Conservation (phyloP, 257 asterid species). For the Solanum appendiculatum region DNA sequence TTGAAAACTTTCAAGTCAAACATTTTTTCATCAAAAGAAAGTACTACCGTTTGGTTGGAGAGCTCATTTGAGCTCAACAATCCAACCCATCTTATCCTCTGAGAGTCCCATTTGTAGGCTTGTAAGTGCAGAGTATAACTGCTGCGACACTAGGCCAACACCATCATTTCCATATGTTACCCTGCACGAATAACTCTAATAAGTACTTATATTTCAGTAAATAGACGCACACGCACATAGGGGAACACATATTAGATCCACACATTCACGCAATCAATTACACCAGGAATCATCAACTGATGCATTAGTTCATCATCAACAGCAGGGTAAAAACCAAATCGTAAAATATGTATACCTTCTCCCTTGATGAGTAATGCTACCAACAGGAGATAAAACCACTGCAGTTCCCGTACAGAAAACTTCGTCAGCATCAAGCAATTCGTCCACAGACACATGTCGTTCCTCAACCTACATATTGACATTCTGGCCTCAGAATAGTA, state of each 20-base stretch:
- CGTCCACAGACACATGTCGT: constrained; percentile 67
- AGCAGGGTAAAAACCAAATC: not conserved
- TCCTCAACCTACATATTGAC: constrained; percentile 60
- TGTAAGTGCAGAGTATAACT: constrained; percentile 71
- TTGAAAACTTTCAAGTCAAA: not conserved
- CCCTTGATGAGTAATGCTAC: constrained; percentile 70
- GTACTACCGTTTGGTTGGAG: not conserved
- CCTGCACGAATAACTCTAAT: constrained; percentile 27
- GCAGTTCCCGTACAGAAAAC: constrained; percentile 99
- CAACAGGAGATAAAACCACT: constrained; percentile 90
- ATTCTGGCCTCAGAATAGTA: not conserved
- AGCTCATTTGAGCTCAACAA: constrained; percentile 49
- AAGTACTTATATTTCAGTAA: not conserved
- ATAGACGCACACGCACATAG: not conserved
- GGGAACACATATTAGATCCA: not conserved
- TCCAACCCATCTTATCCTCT: constrained; percentile 83
- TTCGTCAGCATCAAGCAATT: constrained; percentile 93
- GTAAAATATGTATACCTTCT: constrained; percentile 35
- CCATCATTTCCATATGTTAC: constrained; percentile 59
- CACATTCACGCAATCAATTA: not conserved
- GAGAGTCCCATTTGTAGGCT: constrained; percentile 86
- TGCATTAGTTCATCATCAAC: not conserved
- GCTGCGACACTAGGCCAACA: constrained; percentile 72
- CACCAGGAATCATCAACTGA: not conserved
- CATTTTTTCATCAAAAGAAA: not conserved